Evolutionary conservation across 2,329 filamentous ascomycete species (phyloP).

Genomic region (Davidsoniella australis): DNA sequence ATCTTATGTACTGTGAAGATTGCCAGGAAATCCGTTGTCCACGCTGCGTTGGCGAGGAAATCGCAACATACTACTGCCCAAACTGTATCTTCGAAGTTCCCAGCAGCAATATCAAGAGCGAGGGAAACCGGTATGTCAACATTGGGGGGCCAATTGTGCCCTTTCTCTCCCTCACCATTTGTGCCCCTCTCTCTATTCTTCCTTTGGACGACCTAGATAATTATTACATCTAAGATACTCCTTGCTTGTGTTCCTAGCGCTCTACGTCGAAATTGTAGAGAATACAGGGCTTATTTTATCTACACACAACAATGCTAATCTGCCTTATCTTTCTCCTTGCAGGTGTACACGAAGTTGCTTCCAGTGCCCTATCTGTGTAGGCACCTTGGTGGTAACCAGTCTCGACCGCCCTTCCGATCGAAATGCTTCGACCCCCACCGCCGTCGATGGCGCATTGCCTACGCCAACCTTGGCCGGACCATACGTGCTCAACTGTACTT

Average conservation of each 20-base stretch:
- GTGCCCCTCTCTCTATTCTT: not conserved
- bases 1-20: constrained; percentile 92
- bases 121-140: constrained; percentile 64
- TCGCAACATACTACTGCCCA: constrained; percentile 88
- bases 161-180: not conserved
- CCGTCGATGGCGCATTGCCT: constrained; percentile 22
- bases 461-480: constrained; percentile 27
- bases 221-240: not conserved
- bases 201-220: not conserved
- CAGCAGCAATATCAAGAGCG: constrained; percentile 77
- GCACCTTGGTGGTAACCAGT: constrained; percentile 51
- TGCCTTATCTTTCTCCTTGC: not conserved
- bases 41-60: constrained; percentile 81
- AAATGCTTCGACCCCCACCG: constrained; percentile 25
- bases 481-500: constrained; percentile 70
- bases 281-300: too few relatives aligned
- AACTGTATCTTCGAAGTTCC: constrained; percentile 92
- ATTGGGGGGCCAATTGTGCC: not conserved
- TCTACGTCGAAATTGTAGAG: too few relatives aligned
- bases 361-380: constrained; percentile 78
- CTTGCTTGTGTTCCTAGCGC: not conserved
- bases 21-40: constrained; percentile 93
- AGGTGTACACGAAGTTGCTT: constrained; percentile 92
- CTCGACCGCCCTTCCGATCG: constrained; percentile 40
- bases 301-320: not conserved